Conservation (phyloP, 495 filamentous ascomycete species). For the Cercophora samala region DNA sequence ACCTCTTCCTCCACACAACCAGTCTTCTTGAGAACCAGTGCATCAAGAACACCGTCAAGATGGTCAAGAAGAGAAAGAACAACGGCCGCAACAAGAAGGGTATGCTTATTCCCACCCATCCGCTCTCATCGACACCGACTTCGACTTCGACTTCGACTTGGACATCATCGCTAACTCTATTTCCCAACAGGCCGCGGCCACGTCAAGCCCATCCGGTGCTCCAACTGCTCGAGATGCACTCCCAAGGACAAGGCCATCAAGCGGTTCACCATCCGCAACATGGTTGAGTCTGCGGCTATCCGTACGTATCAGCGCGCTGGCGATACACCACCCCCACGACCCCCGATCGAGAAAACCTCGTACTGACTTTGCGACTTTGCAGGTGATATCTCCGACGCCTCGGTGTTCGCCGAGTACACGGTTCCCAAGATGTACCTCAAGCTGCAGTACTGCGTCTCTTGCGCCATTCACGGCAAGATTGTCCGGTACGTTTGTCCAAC, state of each 20-base stretch:
- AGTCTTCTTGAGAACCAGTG: slow-evolving; percentile 35
- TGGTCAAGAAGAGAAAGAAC: slow-evolving; percentile 99
- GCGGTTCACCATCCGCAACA: slow-evolving; percentile 99
- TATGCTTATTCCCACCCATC: slow-evolving; percentile 8
- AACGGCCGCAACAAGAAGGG: slow-evolving; percentile 99
- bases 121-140: background rate
- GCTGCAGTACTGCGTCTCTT: slow-evolving; percentile 99
- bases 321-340: background rate
- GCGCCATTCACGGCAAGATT: slow-evolving; percentile 99
- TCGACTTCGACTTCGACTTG: too few species aligned
- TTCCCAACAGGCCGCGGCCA: slow-evolving; percentile 66
- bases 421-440: slow-evolving; percentile 99
- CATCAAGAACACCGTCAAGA: slow-evolving; percentile 65
- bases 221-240: slow-evolving; percentile 99
- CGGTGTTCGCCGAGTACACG: slow-evolving; percentile 97
- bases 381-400: slow-evolving; percentile 99
- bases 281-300: slow-evolving; percentile 99
- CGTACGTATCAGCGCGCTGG: slow-evolving; percentile 63
- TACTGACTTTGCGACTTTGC: slow-evolving; percentile 24
- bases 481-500: slow-evolving; percentile 78
- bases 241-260: slow-evolving; percentile 99
- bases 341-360: background rate
- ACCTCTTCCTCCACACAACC: slow-evolving; percentile 30
- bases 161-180: slow-evolving; percentile 17
- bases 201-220: slow-evolving; percentile 99